Percentiles rank a stretch among this genome's conserved stretches.
These are phyloP conservation scores for Exophiala aquamarina DNA, from an alignment of 2,329 filamentous ascomycete genomes.

Conservation along the genomic window DNA sequence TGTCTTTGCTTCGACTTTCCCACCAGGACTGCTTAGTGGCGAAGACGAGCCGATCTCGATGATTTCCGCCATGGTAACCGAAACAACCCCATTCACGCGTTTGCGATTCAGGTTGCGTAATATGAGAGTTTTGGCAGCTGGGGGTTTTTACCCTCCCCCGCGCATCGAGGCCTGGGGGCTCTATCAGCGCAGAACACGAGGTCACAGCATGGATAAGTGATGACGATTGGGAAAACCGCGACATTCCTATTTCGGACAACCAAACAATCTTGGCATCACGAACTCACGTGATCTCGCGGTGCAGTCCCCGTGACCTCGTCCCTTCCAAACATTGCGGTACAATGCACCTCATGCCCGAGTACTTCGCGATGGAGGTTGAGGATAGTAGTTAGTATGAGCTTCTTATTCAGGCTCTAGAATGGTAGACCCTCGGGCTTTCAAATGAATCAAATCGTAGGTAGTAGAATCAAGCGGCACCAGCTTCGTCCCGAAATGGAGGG, in stretches of 20 bases:
- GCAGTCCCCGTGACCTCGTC: too few species aligned
- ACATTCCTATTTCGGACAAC: neutral
- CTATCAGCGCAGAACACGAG: neutral
- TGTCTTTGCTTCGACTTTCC: neutral
- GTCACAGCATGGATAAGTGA: neutral
- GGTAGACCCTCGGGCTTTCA: too few species aligned
- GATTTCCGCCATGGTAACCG: neutral
- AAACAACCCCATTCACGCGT: neutral
- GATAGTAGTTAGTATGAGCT: too few species aligned
- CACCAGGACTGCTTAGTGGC: neutral
- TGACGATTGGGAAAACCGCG: neutral
- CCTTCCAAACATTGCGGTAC: too few species aligned
- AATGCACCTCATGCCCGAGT: too few species aligned
- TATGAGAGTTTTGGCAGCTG: neutral
- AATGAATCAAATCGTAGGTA: too few species aligned
- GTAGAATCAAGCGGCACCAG: too few species aligned
- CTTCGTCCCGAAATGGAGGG: too few species aligned
- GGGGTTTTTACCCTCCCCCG: neutral
- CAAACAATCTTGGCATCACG: conserved; percentile 1
- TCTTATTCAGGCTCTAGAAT: too few species aligned
- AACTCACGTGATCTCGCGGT: too few species aligned
- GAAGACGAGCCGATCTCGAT: conserved; percentile 1
- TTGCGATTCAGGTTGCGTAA: neutral
- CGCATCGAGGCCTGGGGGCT: neutral
- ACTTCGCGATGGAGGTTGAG: too few species aligned